Evolutionary conservation across 352 stramenopile species (phyloP), one percentile per base, ranked within the genome.

Genomic region (Peronospora tabacina): DNA sequence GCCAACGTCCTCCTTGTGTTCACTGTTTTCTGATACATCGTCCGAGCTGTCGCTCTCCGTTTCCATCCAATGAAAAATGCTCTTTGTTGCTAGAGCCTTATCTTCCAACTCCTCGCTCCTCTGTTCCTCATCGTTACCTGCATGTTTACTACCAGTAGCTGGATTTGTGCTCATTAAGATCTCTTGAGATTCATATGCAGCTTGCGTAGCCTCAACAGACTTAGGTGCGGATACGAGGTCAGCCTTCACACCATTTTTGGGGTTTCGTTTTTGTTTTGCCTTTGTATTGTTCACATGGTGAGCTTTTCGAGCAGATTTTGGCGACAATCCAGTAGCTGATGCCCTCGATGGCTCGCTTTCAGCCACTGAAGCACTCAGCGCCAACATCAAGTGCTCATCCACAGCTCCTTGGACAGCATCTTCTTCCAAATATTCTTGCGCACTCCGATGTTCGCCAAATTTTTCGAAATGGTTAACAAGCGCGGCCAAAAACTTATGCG

Each of bases 391-490:
- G 20, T 22, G 40, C 38, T 60, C 51, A 30, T 69, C 57, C 26
- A 62, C 9, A 19, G 40, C 38, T 24, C 63, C 70, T 58, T 73
- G 53, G 6, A 86, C 67, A 0, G 77, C 57, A 30, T 85, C 69
- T 26, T 82, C 64, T 15, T 85, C 71, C 41, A 90, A 24, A 56
- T 84, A 94, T 44, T 95, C 87, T 37, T 90, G 61, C 1, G 86
- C 87, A 44, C 73, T 93, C 5, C 76, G 72, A 61, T 95, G 88
- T 46, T 98, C 85, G n/a, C 95, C 95, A 33, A 89, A 67, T 38
- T 86, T 65, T 68, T 98, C 92, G 52, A 98, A 95, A 68, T 98
- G 95, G 34, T 87, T 62, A 1, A 90, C 68, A 39, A 99, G 54
- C 3, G 67, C 71, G 40, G 77, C 79, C 16, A 99, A 70, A 55